These are phyloP conservation scores for Vaccinium corymbosum DNA, from an alignment of 148 eudicot genomes.

Conservation along the genomic window DNA sequence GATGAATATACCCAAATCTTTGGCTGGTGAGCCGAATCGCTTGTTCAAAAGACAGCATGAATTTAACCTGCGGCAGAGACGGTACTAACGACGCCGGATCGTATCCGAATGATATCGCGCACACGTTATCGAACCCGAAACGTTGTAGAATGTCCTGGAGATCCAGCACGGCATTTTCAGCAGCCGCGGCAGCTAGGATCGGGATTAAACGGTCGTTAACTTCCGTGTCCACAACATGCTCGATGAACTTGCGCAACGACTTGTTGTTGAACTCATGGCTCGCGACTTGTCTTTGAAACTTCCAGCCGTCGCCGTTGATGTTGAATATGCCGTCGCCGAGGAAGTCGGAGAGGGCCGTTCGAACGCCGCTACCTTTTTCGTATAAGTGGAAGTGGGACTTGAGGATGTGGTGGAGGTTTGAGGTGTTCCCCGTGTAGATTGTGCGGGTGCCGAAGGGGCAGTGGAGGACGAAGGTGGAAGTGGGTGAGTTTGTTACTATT, in stretches of 20 bases:
- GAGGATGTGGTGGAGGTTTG: conserved; percentile 27
- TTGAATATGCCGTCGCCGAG: conserved; percentile 9
- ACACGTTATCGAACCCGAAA: conserved; percentile 33
- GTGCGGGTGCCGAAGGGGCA: conserved; percentile 22
- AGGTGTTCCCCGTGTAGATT: conserved; percentile 29
- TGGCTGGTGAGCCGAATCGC: conserved; percentile 17
- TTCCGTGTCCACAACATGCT: not conserved
- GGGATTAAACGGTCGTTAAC: not conserved
- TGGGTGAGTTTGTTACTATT: conserved; percentile 7
- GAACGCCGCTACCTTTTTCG: conserved; percentile 17
- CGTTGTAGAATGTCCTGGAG: conserved; percentile 31
- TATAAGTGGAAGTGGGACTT: conserved; percentile 25
- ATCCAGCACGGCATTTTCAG: conserved; percentile 17
- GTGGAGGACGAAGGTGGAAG: conserved; percentile 23
- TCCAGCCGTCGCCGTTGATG: conserved; percentile 5
- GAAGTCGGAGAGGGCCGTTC: not conserved
- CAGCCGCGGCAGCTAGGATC: conserved; percentile 12
- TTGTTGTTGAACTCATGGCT: conserved; percentile 2
- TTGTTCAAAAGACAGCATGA: conserved; percentile 20
- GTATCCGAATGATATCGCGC: conserved; percentile 26
- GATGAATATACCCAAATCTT: conserved; percentile 13
- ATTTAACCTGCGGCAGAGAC: conserved; percentile 15
- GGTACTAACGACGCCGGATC: conserved; percentile 15
- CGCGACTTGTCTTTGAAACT: not conserved
- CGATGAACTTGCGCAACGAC: not conserved